These are phyloP conservation scores for Coemansia sp. DNA, from an alignment of 192 early-diverging fungal genomes.

Conservation along the genomic window DNA sequence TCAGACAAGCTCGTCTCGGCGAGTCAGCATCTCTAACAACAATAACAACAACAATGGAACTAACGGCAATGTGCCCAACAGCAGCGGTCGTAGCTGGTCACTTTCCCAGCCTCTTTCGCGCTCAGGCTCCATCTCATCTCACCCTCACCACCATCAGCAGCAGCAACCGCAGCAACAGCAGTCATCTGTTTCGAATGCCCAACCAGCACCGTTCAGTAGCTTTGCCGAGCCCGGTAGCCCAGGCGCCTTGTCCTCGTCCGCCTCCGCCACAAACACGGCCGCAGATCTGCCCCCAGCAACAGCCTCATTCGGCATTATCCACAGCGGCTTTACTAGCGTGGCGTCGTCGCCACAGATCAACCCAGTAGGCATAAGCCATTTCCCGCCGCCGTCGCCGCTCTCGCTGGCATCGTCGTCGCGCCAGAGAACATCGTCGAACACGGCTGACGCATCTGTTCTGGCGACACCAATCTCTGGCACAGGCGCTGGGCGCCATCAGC, in stretches of 20 bases:
- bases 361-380: conserved; percentile 10
- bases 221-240: conserved; percentile 2
- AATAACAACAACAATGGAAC: neutral
- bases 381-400: conserved; percentile 43
- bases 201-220: neutral
- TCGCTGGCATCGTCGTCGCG: conserved; percentile 29
- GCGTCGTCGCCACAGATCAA: conserved; percentile 27
- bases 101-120: conserved; percentile 44
- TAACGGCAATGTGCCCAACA: neutral
- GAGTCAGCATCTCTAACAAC: conserved; percentile 40
- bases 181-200: neutral
- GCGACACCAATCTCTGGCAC: conserved; percentile 26
- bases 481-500: conserved; percentile 29
- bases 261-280: conserved; percentile 8
- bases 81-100: conserved; percentile 33
- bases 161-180: conserved; percentile 28
- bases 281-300: neutral
- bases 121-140: conserved; percentile 29
- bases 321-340: conserved; percentile 33
- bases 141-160: conserved; percentile 3
- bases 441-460: conserved; percentile 21
- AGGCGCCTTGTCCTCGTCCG: neutral
- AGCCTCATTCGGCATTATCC: conserved; percentile 6
- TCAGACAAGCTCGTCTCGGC: conserved; percentile 33
- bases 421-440: conserved; percentile 15